phyloP scores from a whole-genome alignment of 192 early-diverging fungal species.

The Gamsiella multidivaricata region DNA sequence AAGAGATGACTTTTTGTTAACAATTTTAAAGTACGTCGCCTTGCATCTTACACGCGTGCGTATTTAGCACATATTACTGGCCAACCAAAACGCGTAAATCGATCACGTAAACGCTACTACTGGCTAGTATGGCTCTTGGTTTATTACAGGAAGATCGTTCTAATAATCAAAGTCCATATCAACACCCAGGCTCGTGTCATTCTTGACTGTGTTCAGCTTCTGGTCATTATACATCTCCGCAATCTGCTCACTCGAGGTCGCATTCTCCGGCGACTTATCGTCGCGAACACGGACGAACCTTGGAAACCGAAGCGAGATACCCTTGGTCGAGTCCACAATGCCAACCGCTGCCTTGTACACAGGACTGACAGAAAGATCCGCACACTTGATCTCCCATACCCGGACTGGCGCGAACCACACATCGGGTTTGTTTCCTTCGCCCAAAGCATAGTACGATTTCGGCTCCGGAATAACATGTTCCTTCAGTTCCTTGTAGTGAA shows the following conservation, averaged over 20 bases:
- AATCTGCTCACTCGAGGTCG: constrained; percentile 87
- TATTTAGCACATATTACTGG: no score
- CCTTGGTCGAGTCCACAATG: constrained; percentile 83
- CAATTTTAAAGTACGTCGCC: no score
- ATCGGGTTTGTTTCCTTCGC: constrained; percentile 87
- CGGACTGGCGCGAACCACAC: constrained; percentile 94
- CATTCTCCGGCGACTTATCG: constrained; percentile 94
- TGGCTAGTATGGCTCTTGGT: background rate
- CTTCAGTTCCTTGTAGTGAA: constrained; percentile 78
- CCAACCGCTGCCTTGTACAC: constrained; percentile 92
- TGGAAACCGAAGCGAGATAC: constrained; percentile 97
- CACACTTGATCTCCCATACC: constrained; percentile 98
- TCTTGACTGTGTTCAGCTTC: constrained; percentile 52
- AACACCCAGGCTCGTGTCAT: constrained; percentile 33
- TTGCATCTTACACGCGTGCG: no score
- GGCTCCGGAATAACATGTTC: constrained; percentile 80
- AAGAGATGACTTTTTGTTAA: no score
- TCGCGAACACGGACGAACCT: constrained; percentile 95
- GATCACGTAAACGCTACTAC: constrained; percentile 4
- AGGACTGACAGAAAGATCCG: constrained; percentile 97
- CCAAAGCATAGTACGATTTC: constrained; percentile 83
- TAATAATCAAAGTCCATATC: constrained; percentile 53
- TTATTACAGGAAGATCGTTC: background rate
- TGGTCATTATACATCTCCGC: constrained; percentile 54
- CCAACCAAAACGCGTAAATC: constrained; percentile 20